phyloP scores from a whole-genome alignment of 1,139 yeast species.

The Saccharomycopsis hybrid region DNA sequence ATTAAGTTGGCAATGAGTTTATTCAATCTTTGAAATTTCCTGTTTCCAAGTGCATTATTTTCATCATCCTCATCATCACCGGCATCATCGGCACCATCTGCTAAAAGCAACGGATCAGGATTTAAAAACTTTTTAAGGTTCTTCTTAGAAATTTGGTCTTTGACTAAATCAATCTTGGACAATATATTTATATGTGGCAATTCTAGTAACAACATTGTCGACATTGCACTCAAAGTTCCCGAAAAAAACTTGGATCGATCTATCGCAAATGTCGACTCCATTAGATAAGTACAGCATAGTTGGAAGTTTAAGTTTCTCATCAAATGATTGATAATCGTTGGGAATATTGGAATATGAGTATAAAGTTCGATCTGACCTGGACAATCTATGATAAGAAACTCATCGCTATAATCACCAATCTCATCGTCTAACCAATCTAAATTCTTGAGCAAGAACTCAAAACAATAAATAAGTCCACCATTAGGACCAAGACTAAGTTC shows the following conservation, averaged over 20 bases:
- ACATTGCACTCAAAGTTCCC: constrained; percentile 95
- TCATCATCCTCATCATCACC: constrained; percentile 41
- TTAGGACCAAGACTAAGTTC: constrained; percentile 92
- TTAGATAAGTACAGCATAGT: constrained; percentile 83
- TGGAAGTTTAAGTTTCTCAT: constrained; percentile 74
- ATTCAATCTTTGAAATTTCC: constrained; percentile 69
- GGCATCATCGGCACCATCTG: constrained; percentile 38
- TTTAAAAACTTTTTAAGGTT: constrained; percentile 78
- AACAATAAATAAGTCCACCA: constrained; percentile 90
- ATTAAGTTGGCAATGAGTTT: constrained; percentile 80
- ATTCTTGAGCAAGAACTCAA: constrained; percentile 79
- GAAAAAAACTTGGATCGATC: constrained; percentile 89
- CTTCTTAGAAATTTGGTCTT: constrained; percentile 64
- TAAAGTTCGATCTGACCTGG: constrained; percentile 97
- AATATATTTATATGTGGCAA: constrained; percentile 89
- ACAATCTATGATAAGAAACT: constrained; percentile 89
- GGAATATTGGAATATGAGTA: constrained; percentile 90
- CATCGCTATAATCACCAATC: constrained; percentile 90
- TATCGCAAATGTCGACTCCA: constrained; percentile 91
- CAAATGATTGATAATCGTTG: constrained; percentile 79
- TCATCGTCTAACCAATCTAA: constrained; percentile 96
- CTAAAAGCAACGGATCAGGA: constrained; percentile 81
- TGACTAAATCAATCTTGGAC: constrained; percentile 79
- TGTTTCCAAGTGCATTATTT: constrained; percentile 39
- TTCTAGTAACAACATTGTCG: constrained; percentile 92